A percentile compares a stretch with the other conserved stretches of the same genome.
phyloP scores from a whole-genome alignment of 257 asterid genomes.

The Schizonepeta tenuifolia region DNA sequence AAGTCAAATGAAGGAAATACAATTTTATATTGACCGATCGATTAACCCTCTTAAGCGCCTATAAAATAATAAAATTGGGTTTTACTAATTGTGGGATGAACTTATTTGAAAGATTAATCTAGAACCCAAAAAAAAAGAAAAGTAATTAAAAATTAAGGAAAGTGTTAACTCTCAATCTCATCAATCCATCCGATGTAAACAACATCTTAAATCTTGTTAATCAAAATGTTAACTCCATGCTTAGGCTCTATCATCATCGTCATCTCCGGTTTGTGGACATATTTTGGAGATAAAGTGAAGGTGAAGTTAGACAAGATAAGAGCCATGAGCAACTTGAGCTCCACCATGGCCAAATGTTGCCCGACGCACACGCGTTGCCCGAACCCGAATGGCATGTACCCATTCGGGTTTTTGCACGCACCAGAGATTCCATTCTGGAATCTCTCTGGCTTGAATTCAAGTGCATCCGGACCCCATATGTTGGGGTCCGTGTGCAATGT shows the following conservation, averaged over 20 bases:
- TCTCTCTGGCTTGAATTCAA: slow-evolving; percentile 50
- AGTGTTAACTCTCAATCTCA: background rate
- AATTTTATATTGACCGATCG: background rate
- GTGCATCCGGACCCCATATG: slow-evolving; percentile 56
- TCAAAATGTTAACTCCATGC: slow-evolving; percentile 43
- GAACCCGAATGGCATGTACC: slow-evolving; percentile 53
- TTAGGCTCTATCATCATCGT: slow-evolving; percentile 47
- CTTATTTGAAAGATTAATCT: no score
- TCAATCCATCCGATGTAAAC: background rate
- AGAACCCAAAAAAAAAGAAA: background rate
- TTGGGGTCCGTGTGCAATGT: slow-evolving; percentile 45
- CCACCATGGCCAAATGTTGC: slow-evolving; percentile 56
- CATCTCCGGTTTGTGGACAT: slow-evolving; percentile 51
- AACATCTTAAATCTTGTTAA: slow-evolving; percentile 32
- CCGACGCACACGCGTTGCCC: slow-evolving; percentile 57
- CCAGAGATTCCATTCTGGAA: slow-evolving; percentile 53
- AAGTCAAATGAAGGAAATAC: background rate
- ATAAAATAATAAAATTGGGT: no score
- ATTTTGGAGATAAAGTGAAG: slow-evolving; percentile 45
- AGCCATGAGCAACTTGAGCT: slow-evolving; percentile 48
- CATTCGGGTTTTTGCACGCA: slow-evolving; percentile 53
- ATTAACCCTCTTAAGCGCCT: background rate
- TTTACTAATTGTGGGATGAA: no score
- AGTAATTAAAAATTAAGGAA: background rate
- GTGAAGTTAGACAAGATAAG: slow-evolving; percentile 43